Evolutionary conservation across 768 basidiomycete species (phyloP), one percentile per base, ranked within the genome.

Genomic region (Pleurotus giganteus): DNA sequence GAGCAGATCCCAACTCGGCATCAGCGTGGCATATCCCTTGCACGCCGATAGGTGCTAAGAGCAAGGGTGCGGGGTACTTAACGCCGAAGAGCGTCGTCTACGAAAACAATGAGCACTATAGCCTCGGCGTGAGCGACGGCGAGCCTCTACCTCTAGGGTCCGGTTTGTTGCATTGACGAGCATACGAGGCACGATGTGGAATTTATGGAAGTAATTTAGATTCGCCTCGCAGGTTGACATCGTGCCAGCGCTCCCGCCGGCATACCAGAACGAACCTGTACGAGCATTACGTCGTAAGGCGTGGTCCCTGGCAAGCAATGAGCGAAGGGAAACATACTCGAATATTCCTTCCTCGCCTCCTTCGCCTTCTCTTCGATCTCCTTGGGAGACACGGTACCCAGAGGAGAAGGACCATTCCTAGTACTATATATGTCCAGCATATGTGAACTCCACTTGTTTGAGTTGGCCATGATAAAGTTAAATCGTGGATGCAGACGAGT

Each of bases 161-260:
- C 89, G 79, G 17, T 69, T 65, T 3, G 82, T 82, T 0, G 79
- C 79, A 58, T 84, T 73, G 17, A 82, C 75, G 28, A 92, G 78
- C 89, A 91, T 90, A 4, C 86, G 81, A 2, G 91, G 91, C n/a
- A 94, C 73, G 65, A 95, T 88, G 31, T 79, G 80, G 75, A 80
- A 92, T 53, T 75, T 82, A 21, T 82, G 73, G 52, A 93, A 77
- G 2, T 83, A 85, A 36, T 71, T 76, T 29, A 74, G 75, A 62
- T 95, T 94, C 47, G 81, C 82, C 8, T 66, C 72, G 64, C 88
- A 81, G 1, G 93, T 94, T 26, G 78, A 73, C 53, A 76, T 74
- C 2, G 82, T 79, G 1, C 92, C 93, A 8, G 92, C 91, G 58
- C 83, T 89, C 37, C 89, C 89, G 54, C 80, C 81, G 2, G 86